Evolutionary conservation across 140 eudicot species (phyloP).

Genomic region (Stevia rebaudiana): DNA sequence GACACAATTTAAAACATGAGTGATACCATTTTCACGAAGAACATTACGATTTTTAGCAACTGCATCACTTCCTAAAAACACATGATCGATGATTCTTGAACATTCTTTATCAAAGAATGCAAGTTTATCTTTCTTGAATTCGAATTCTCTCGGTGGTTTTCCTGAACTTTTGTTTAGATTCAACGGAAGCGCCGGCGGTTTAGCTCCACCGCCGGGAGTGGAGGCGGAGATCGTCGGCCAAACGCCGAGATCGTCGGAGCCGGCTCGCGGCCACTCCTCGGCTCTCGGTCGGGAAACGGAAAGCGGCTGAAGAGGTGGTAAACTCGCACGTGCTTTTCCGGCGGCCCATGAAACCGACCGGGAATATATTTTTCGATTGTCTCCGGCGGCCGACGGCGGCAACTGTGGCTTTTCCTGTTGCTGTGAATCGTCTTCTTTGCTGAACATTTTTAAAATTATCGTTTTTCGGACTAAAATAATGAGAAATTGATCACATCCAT

Average conservation of each 20-base stretch:
- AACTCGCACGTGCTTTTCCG: constrained; percentile 55
- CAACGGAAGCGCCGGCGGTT: constrained; percentile 34
- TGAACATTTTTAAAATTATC: constrained; percentile 30
- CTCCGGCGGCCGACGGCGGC: constrained; percentile 7
- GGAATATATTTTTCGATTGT: constrained; percentile 46
- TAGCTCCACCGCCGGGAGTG: constrained; percentile 61
- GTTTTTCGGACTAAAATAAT: constrained; percentile 8
- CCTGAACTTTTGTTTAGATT: constrained; percentile 16
- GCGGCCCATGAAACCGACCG: constrained; percentile 81
- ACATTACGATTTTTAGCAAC: constrained; percentile 74
- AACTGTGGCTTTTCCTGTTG: neutral
- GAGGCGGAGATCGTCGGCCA: constrained; percentile 58
- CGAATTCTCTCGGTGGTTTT: constrained; percentile 54
- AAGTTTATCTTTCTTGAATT: constrained; percentile 68
- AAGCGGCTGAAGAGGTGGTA: constrained; percentile 93
- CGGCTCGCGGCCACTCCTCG: constrained; percentile 92
- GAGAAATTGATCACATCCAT: constrained; percentile 22
- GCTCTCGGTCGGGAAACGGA: constrained; percentile 56
- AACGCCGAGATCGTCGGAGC: constrained; percentile 87
- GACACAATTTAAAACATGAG: constrained; percentile 93
- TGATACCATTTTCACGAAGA: constrained; percentile 62
- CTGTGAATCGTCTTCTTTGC: constrained; percentile 25
- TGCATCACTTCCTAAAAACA: constrained; percentile 81
- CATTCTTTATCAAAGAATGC: constrained; percentile 91
- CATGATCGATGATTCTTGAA: constrained; percentile 62